Conservation (phyloP, 805 yeast species). For the Naumovozyma dairenensis region DNA sequence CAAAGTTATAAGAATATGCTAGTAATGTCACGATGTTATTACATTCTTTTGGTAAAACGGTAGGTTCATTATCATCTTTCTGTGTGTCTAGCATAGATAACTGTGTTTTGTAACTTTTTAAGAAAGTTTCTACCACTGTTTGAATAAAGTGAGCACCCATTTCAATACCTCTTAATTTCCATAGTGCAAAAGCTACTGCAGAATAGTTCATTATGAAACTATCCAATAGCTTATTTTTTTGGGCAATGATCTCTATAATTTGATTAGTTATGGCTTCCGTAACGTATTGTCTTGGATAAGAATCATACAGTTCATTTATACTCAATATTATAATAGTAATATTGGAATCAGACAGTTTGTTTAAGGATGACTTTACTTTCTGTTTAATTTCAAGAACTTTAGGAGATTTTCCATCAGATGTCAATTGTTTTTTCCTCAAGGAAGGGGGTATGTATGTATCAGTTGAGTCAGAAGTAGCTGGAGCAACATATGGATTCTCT, state of each 20-base stretch:
- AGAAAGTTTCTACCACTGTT: slow-evolving; percentile 61
- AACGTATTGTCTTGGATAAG: slow-evolving; percentile 70
- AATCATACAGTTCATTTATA: slow-evolving; percentile 50
- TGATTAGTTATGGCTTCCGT: slow-evolving; percentile 57
- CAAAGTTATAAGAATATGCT: slow-evolving; percentile 68
- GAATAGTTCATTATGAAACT: slow-evolving; percentile 74
- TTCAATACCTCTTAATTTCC: slow-evolving; percentile 72
- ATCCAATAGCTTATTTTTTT: slow-evolving; percentile 62
- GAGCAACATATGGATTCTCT: slow-evolving; percentile 74
- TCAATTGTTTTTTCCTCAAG: slow-evolving; percentile 44
- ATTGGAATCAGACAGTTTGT: slow-evolving; percentile 84
- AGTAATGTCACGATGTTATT: slow-evolving; percentile 65
- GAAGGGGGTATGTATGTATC: slow-evolving; percentile 82
- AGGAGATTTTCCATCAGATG: slow-evolving; percentile 34
- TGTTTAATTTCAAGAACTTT: slow-evolving; percentile 43
- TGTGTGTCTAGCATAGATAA: slow-evolving; percentile 2
- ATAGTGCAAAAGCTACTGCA: slow-evolving; percentile 63
- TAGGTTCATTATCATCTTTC: slow-evolving; percentile 7
- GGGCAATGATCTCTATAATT: slow-evolving; percentile 52
- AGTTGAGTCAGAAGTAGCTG: slow-evolving; percentile 32
- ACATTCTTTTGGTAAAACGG: slow-evolving; percentile 35
- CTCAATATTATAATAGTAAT: slow-evolving; percentile 60
- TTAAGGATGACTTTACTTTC: slow-evolving; percentile 71
- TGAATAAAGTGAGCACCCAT: slow-evolving; percentile 86
- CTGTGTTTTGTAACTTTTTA: slow-evolving; percentile 29